phyloP scores from a whole-genome alignment of 1,139 yeast species.

The Geotrichum carabidarum region DNA sequence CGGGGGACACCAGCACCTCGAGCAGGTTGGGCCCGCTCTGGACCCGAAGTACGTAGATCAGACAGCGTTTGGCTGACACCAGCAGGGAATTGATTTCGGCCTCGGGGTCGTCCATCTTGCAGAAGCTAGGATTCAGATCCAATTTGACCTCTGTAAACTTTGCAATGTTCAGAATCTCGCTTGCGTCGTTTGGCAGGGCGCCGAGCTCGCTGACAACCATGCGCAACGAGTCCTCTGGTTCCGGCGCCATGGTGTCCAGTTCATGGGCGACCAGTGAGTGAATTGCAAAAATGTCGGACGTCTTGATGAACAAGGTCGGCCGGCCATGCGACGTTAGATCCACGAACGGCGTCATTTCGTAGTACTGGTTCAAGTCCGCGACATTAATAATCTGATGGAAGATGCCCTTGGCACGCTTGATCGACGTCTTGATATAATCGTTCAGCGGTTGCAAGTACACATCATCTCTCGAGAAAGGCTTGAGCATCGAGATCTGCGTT shows the following conservation, averaged over 20 bases:
- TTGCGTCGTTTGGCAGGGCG: constrained; percentile 42
- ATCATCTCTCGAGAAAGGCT: constrained; percentile 56
- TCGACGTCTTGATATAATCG: constrained; percentile 55
- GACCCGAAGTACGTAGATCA: constrained; percentile 73
- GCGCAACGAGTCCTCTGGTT: constrained; percentile 54
- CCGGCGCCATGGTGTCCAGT: constrained; percentile 45
- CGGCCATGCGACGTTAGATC: constrained; percentile 65
- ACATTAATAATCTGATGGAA: constrained; percentile 51
- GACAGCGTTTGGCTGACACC: constrained; percentile 76
- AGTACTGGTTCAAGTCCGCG: constrained; percentile 55
- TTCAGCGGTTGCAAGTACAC: constrained; percentile 75
- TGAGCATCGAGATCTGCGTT: constrained; percentile 61
- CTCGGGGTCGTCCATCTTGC: constrained; percentile 39
- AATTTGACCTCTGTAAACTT: constrained; percentile 40
- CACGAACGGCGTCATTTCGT: constrained; percentile 60
- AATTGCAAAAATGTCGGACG: constrained; percentile 59
- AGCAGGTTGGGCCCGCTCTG: constrained; percentile 68
- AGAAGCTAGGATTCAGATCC: constrained; percentile 41
- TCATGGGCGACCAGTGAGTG: constrained; percentile 55
- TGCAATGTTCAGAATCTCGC: constrained; percentile 42
- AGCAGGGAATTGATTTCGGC: constrained; percentile 47
- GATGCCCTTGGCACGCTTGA: constrained; percentile 45
- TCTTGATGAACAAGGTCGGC: constrained; percentile 58
- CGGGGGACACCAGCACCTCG: constrained; percentile 69
- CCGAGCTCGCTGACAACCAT: constrained; percentile 43